Conservation (phyloP, 306 rosid species). For the Cucurbita argyrosperma region DNA sequence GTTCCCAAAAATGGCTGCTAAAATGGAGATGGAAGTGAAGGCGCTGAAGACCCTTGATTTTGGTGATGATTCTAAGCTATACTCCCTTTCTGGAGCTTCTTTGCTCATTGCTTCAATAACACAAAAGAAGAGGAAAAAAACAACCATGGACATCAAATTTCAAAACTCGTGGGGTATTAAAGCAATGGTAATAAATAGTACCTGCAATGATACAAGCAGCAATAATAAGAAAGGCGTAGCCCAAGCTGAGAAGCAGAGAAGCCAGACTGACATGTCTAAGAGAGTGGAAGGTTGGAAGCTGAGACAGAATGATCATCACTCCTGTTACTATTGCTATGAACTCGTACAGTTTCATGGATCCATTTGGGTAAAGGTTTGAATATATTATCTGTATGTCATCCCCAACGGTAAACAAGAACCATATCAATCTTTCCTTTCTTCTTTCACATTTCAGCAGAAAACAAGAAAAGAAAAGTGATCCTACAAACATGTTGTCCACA, state of each 20-base stretch:
- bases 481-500: too few relatives aligned
- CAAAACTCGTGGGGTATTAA: too few relatives aligned
- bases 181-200: too few relatives aligned
- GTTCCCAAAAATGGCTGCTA: conserved; percentile 66
- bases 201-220: conserved; percentile 54
- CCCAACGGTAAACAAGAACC: neutral
- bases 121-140: too few relatives aligned
- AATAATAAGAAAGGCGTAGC: conserved; percentile 27
- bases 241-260: conserved; percentile 48
- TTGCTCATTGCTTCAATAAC: neutral
- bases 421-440: neutral
- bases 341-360: conserved; percentile 56
- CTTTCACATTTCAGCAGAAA: neutral
- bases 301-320: conserved; percentile 40
- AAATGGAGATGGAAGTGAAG: conserved; percentile 61
- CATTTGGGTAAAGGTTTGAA: conserved; percentile 37
- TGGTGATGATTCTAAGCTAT: conserved; percentile 37
- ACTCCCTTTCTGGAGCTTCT: conserved; percentile 47
- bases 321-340: conserved; percentile 40
- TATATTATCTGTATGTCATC: conserved; percentile 38
- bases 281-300: conserved; percentile 74
- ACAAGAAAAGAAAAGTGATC: too few relatives aligned
- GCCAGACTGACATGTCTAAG: conserved; percentile 46
- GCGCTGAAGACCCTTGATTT: conserved; percentile 37
- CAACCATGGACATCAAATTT: too few relatives aligned